Evolutionary conservation across 179 eudicot genomes (phyloP).

Genomic region (Drosera spatulata): DNA sequence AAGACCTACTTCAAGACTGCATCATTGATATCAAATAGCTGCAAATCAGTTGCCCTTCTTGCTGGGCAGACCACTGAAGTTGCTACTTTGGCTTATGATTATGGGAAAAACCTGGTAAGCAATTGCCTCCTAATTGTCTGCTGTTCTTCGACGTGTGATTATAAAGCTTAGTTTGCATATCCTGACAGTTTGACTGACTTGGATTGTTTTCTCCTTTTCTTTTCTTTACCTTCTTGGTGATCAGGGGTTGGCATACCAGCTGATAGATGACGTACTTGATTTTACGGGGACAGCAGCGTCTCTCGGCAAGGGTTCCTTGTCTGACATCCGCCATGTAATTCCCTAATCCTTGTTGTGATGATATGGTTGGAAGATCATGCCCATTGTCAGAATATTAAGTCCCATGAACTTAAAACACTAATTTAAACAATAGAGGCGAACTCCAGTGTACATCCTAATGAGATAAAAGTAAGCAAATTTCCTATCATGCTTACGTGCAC

Average conservation of each 20-base stretch:
- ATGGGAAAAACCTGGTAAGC: conserved; percentile 88
- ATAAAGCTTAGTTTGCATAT: background rate
- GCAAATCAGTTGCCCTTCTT: conserved; percentile 91
- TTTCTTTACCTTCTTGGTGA: too few relatives aligned
- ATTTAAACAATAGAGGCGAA: too few relatives aligned
- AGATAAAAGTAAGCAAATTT: too few relatives aligned
- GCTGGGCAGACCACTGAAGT: conserved; percentile 91
- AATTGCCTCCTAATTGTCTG: background rate
- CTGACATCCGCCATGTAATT: conserved; percentile 83
- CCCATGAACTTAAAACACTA: too few relatives aligned
- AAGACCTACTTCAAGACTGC: conserved; percentile 95
- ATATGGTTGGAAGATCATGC: too few relatives aligned
- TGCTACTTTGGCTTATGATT: conserved; percentile 70
- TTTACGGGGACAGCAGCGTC: conserved; percentile 90
- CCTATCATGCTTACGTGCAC: background rate
- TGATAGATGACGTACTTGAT: conserved; percentile 90
- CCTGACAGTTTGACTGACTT: background rate
- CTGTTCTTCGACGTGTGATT: too few relatives aligned
- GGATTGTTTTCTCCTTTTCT: conserved; percentile 1
- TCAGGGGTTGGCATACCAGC: conserved; percentile 92
- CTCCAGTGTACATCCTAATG: too few relatives aligned
- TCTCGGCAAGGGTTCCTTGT: conserved; percentile 89
- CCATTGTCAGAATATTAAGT: too few relatives aligned
- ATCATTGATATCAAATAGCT: conserved; percentile 87
- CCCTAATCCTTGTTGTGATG: conserved; percentile 1